A percentile compares a stretch with the other conserved stretches of the same genome.
Conservation (phyloP, 805 yeast genomes). For the Pichia cabralensis region DNA sequence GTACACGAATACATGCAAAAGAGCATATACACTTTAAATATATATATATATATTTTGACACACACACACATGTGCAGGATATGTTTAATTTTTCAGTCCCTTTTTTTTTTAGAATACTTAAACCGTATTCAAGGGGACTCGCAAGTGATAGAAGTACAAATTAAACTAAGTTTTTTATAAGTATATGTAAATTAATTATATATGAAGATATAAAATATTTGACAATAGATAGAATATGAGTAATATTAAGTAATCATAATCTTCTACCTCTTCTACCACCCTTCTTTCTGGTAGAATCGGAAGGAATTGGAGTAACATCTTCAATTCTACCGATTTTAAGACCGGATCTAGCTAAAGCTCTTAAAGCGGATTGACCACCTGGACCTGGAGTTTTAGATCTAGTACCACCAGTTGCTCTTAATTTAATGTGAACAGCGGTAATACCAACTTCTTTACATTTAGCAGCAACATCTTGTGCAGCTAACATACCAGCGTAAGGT, state of each 20-base stretch:
- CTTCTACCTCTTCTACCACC: slow-evolving; percentile 99
- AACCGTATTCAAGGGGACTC: too few species aligned
- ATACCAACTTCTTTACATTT: slow-evolving; percentile 99
- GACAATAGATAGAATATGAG: too few species aligned
- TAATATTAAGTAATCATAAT: slow-evolving; percentile 44
- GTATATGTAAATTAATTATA: too few species aligned
- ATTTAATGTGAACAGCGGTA: slow-evolving; percentile 98
- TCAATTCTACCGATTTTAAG: slow-evolving; percentile 99
- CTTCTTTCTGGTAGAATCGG: slow-evolving; percentile 99
- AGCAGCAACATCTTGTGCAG: slow-evolving; percentile 99
- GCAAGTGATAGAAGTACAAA: too few species aligned
- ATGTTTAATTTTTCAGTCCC: too few species aligned
- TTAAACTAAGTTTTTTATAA: too few species aligned
- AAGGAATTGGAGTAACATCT: slow-evolving; percentile 99
- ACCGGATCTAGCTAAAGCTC: slow-evolving; percentile 99
- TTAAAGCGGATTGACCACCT: slow-evolving; percentile 98
- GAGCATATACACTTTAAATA: too few species aligned
- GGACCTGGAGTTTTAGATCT: slow-evolving; percentile 99
- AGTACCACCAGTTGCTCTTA: slow-evolving; percentile 99
- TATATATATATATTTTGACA: too few species aligned
- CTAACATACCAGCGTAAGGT: slow-evolving; percentile 99
- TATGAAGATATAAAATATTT: too few species aligned
- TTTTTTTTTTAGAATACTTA: too few species aligned
- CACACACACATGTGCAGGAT: too few species aligned
- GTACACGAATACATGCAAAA: too few species aligned